A percentile compares a stretch with the other conserved stretches of the same genome.
These are phyloP conservation scores for Pilobolus umbonatus DNA, from an alignment of 192 early-diverging fungal species.

Conservation along the genomic window DNA sequence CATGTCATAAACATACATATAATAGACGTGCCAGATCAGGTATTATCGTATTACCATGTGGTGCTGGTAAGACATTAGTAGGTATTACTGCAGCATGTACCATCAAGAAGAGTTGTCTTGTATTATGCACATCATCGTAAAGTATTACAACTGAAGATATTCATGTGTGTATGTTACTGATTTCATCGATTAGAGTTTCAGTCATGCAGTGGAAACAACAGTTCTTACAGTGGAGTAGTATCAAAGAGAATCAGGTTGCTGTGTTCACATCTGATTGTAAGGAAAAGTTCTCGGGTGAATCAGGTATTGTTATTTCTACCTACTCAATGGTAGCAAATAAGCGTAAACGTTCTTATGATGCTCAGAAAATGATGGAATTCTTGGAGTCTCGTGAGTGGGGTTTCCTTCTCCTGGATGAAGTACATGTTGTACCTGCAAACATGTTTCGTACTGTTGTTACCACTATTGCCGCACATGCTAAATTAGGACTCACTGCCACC, in stretches of 20 bases:
- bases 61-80: slow-evolving; percentile 96
- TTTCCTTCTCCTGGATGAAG: slow-evolving; percentile 94
- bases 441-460: slow-evolving; percentile 94
- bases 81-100: slow-evolving; percentile 98
- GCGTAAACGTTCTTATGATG: slow-evolving; percentile 89
- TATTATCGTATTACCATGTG: slow-evolving; percentile 98
- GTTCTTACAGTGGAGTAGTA: slow-evolving; percentile 92
- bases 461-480: slow-evolving; percentile 86
- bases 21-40: slow-evolving; percentile 86
- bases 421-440: slow-evolving; percentile 96
- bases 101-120: slow-evolving; percentile 89
- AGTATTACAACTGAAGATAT: slow-evolving; percentile 5
- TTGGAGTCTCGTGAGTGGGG: slow-evolving; percentile 93
- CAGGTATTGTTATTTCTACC: slow-evolving; percentile 94
- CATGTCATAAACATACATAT: no score
- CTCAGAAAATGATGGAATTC: slow-evolving; percentile 95
- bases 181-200: slow-evolving; percentile 72
- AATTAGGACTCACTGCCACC: slow-evolving; percentile 92
- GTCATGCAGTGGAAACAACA: slow-evolving; percentile 99
- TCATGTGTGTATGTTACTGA: slow-evolving; percentile 1
- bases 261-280: slow-evolving; percentile 93
- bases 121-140: slow-evolving; percentile 87
- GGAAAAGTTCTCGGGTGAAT: slow-evolving; percentile 80
- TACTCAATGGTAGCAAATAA: slow-evolving; percentile 96
- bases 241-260: slow-evolving; percentile 89